Base-by-base conservation (phyloP, 2,329 filamentous ascomycete genomes). In the Fusarium armeniacum region DNA sequence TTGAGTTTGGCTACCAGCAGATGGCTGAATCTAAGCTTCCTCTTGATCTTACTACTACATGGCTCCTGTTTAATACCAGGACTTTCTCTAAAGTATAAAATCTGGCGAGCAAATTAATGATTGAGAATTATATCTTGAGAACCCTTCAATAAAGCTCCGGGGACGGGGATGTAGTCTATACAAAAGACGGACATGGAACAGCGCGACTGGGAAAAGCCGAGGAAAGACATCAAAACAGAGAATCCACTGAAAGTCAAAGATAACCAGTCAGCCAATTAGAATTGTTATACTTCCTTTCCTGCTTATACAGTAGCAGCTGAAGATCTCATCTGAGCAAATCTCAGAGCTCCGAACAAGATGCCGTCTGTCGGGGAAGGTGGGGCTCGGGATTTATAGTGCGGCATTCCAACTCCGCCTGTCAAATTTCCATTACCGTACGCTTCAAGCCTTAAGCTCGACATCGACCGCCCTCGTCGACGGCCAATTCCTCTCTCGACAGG, bases 381-480 rank as follows among this genome's bases (percentile, higher is more conserved):
- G 71, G 69, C 61, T 65, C 64, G 57, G 69, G 58, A 44, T 26
- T 70, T 58, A 65, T 62, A 71, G 55, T 71, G 59, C 73, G 73
- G 73, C 54, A 70, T 60, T 72, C 63, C 72, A 75, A 73, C 73
- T 75, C 73, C 73, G 73, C 61, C 68, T 69, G 58, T 66, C 63
- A 72, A 75, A 72, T 71, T 75, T 73, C 71, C 68, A 70, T 73
- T 70, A 64, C 70, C 69, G 69, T 60, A n/a, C 50, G 45, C 67
- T 60, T 58, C 47, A 67, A 65, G 63, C 52, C 69, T 71, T 73
- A 72, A 73, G 58, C 67, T 52, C 67, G 33, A 46, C 58, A 51
- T 61, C 51, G 44, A 58, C 59, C 36, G 28, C 36, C 35, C 22
- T 65, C 50, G 36, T 50, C 40, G 38, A 62, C 44, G 52, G 44